A percentile compares a stretch with the other conserved stretches of the same genome.
These are phyloP conservation scores for Flueggea neowawraea DNA, from an alignment of 441 rosid species.

Conservation along the genomic window DNA sequence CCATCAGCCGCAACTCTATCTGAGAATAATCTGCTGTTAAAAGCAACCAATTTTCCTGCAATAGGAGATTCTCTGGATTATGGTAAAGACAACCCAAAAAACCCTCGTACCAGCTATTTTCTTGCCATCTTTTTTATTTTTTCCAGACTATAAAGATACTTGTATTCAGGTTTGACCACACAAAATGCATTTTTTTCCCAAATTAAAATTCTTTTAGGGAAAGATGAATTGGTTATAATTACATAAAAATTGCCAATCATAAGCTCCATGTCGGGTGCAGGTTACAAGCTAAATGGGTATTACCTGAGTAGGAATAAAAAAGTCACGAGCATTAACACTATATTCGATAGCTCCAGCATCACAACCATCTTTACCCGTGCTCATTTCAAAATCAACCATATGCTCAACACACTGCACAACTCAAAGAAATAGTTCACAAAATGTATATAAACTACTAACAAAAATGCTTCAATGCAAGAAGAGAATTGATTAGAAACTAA, in stretches of 20 bases:
- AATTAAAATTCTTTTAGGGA: too few species aligned
- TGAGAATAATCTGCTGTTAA: slow-evolving; percentile 98
- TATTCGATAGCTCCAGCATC: slow-evolving; percentile 31
- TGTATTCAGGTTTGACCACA: too few species aligned
- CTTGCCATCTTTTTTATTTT: too few species aligned
- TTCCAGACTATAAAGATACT: too few species aligned
- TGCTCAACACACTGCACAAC: slow-evolving; percentile 94
- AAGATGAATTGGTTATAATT: too few species aligned
- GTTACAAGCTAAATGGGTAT: slow-evolving; percentile 11
- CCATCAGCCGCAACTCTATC: slow-evolving; percentile 94
- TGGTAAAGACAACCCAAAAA: too few species aligned
- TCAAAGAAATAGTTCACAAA: slow-evolving; percentile 19
- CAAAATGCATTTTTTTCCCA: too few species aligned
- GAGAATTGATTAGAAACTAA: slow-evolving; percentile 18
- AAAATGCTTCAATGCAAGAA: not conserved
- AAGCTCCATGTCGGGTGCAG: slow-evolving; percentile 1
- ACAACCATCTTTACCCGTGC: slow-evolving; percentile 37
- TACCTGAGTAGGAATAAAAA: slow-evolving; percentile 94
- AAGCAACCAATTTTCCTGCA: slow-evolving; percentile 94
- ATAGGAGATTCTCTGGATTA: slow-evolving; percentile 1
- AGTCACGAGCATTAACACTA: slow-evolving; percentile 87
- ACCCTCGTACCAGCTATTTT: too few species aligned
- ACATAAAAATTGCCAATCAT: not conserved
- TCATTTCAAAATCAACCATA: slow-evolving; percentile 62
- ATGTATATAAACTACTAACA: not conserved